Percentiles rank a stretch among this genome's conserved stretches.
These are phyloP conservation scores for Sergeia podlipaevii DNA, from an alignment of 208 protist species.

Conservation along the genomic window DNA sequence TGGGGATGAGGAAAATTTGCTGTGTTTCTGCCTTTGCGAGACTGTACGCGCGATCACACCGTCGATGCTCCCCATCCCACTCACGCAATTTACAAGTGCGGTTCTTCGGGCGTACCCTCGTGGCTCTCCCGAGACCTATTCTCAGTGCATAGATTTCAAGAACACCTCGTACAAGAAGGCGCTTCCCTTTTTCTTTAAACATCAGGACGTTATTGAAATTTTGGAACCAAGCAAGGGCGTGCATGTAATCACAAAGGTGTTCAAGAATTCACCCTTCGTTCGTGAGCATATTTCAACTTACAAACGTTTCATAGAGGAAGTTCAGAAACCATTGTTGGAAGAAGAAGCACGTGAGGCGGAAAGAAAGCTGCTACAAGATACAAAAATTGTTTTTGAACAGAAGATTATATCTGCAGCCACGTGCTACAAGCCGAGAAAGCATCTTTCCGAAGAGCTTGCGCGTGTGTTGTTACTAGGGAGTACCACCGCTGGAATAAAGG, in stretches of 20 bases:
- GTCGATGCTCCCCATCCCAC: constrained; percentile 45
- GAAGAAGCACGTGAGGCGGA: constrained; percentile 28
- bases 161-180: constrained; percentile 68
- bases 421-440: constrained; percentile 10
- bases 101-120: constrained; percentile 45
- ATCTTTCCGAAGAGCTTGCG: neutral
- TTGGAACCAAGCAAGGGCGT: constrained; percentile 37
- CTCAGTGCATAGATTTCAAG: constrained; percentile 51
- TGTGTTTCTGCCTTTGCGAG: constrained; percentile 68
- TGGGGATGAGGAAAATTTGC: constrained; percentile 22
- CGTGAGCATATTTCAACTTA: constrained; percentile 32
- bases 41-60: constrained; percentile 22
- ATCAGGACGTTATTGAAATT: constrained; percentile 41
- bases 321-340: constrained; percentile 35
- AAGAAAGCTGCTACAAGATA: constrained; percentile 23
- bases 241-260: constrained; percentile 33
- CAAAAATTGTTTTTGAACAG: constrained; percentile 33
- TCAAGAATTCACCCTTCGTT: constrained; percentile 35
- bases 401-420: constrained; percentile 32
- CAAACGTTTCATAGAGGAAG: constrained; percentile 28
- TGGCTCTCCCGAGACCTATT: constrained; percentile 17
- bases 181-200: constrained; percentile 34
- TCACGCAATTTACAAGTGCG: constrained; percentile 55
- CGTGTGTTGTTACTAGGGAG: constrained; percentile 6
- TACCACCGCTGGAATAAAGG: neutral